Percentiles rank a stretch among this genome's conserved stretches.
Evolutionary conservation across 768 basidiomycete species (phyloP).

Genomic region (Nidularia pulvinata): DNA sequence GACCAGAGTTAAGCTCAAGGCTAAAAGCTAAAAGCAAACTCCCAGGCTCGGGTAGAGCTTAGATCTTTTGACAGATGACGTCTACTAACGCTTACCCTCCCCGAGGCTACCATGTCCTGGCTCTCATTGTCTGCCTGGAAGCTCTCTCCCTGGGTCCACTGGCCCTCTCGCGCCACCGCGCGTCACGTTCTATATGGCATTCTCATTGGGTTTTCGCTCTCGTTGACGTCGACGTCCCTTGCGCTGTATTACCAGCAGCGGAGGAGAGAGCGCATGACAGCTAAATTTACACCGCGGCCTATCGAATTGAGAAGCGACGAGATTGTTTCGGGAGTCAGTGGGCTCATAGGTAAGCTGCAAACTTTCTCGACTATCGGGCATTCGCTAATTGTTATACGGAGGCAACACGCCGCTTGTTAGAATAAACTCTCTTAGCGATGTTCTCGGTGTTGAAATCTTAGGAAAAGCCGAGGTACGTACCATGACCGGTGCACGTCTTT

Average conservation of each 20-base stretch:
- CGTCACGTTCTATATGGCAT: constrained; percentile 43
- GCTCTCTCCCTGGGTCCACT: constrained; percentile 28
- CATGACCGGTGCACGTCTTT: background rate
- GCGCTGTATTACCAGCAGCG: constrained; percentile 51
- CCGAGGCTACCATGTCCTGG: background rate
- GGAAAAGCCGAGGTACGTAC: constrained; percentile 89
- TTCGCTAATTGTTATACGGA: constrained; percentile 20
- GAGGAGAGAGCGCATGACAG: constrained; percentile 38
- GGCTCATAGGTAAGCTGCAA: constrained; percentile 70
- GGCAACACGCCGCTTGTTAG: constrained; percentile 95
- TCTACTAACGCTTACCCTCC: background rate
- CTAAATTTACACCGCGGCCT: constrained; percentile 45
- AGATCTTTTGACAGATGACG: too few relatives aligned
- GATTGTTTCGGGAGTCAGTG: constrained; percentile 76
- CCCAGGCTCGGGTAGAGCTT: background rate
- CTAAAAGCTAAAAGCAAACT: background rate
- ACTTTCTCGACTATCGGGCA: background rate
- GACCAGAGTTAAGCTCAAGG: too few relatives aligned
- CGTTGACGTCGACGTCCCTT: constrained; percentile 68
- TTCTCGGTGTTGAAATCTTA: constrained; percentile 90
- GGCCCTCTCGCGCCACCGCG: constrained; percentile 30
- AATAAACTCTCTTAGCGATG: constrained; percentile 90
- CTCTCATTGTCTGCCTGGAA: constrained; percentile 3
- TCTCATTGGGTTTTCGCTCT: constrained; percentile 75
- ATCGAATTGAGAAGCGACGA: constrained; percentile 80